phyloP scores from a whole-genome alignment of 2,329 filamentous ascomycete genomes.

The Exophiala mesophila region DNA sequence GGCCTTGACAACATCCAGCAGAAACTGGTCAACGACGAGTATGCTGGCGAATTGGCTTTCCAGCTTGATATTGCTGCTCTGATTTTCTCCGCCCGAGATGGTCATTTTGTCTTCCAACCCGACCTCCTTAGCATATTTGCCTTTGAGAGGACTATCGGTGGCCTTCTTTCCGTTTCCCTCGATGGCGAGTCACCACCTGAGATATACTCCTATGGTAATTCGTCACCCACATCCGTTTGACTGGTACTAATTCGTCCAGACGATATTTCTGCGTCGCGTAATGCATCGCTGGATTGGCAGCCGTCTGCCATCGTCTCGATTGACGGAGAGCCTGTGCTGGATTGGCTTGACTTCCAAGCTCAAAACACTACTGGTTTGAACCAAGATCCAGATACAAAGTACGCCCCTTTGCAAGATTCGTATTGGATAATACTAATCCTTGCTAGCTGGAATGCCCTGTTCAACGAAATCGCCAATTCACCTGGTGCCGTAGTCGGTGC shows the following conservation, averaged over 20 bases:
- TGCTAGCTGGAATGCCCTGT: neutral
- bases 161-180: conserved; percentile 55
- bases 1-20: conserved; percentile 43
- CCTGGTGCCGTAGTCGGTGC: conserved; percentile 9
- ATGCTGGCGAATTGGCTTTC: conserved; percentile 51
- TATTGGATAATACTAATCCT: conserved; percentile 6
- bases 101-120: conserved; percentile 42
- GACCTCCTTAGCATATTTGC: conserved; percentile 40
- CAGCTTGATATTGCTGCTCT: conserved; percentile 51
- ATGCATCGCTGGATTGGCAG: neutral
- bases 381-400: conserved; percentile 29
- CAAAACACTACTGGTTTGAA: conserved; percentile 3
- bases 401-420: conserved; percentile 28
- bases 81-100: conserved; percentile 56
- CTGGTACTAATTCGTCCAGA: neutral
- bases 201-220: conserved; percentile 40
- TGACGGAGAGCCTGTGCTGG: conserved; percentile 5
- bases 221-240: too few relatives aligned
- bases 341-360: conserved; percentile 3
- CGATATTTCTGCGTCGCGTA: conserved; percentile 9
- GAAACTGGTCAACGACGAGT: conserved; percentile 40
- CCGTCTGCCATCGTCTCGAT: conserved; percentile 6
- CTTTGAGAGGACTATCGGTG: conserved; percentile 50
- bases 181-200: conserved; percentile 56
- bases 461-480: conserved; percentile 2